Base-by-base conservation (phyloP, 768 basidiomycete genomes). In the Mycena maculata region DNA sequence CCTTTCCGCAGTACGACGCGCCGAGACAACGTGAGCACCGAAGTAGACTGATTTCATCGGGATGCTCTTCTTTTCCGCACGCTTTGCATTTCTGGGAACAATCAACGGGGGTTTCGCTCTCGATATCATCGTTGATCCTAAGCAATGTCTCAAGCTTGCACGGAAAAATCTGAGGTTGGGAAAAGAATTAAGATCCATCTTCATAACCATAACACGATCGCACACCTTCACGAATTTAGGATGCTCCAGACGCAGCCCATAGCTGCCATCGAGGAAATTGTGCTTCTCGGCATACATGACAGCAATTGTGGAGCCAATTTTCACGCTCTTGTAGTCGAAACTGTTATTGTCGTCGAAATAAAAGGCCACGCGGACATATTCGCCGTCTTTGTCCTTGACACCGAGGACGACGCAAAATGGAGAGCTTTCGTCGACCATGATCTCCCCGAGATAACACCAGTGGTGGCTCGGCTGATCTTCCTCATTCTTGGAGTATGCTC, bases 161-260 rank as follows among this genome's bases (percentile, higher is more conserved):
- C 2, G 65, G 71, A 27, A 67, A 69, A 20, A 69, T 60, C 71
- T 69, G 16, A 7, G 39, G 23, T 6, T 39, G 36, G 8, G 30
- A 12, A 28, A 10, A 31, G 7, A 30, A 13, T 30, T 33, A 18
- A 10, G 12, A 13, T 23, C 33, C 10, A 4, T 12, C 2, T 2
- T 33, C 20, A 6, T 33, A 25, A 3, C 31, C 25, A 28, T 1
- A n/a, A 16, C 4, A 22, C 30, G 3, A 18, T 12, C 49, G 20
- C 55, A 67, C 71, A 69, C 71, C 58, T 69, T 69, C 27, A 72
- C 60, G 39, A 63, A 72, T 41, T 69, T 59, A 16, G 63, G 27
- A 20, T 72, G 61, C 2, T 67, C 62, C 30, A 72, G 27, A 45
- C 59, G 60, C 57, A 72, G 12, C 3, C 64, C 59, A 53, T 42